Base-by-base conservation (phyloP, 208 protist species). In the Sergeia podlipaevii region DNA sequence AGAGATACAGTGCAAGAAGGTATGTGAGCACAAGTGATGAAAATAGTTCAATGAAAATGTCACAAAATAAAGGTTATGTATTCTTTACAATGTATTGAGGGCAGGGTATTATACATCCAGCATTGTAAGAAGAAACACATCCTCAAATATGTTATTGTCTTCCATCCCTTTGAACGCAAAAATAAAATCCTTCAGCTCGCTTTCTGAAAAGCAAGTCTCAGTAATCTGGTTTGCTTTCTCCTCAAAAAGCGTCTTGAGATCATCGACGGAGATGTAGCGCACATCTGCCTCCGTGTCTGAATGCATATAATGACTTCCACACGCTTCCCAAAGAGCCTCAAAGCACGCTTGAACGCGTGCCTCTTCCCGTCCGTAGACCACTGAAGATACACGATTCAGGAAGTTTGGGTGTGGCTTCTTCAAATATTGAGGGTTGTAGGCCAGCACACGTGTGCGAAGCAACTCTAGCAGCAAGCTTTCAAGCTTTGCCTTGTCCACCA, bases 181-280 rank as follows among this genome's bases (percentile, higher is more conserved):
- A 8, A 80, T 11, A 49, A 85, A 66, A 1, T 46, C 42, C 17
- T 80, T 57, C 2, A 85, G 11, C 43, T 76, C 72, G 17, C 68
- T 38, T 18, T 28, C 13, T 10, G 58, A 63, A 6, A 80, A 62
- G 0, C 61, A 26, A 8, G 41, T 42, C 39, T 77, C 69, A 36
- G 33, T 38, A 20, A 18, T 52, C 7, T 52, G 20, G 5, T 75
- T 68, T 6, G 46, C 58, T 27, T 52, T 55, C 2, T 36, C 29
- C 1, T 48, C 57, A 48, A 68, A 47, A 1, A 30, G 42, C 17
- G 26, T 52, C 33, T 70, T 29, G 2, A 71, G 29, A 10, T 63
- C 56, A 18, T 39, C 39, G 1, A 51, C 26, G 26, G 43, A 26
- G 27, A 71, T 53, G 37, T 51, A 71, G 10, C 65, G 65, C 4